Percentiles rank a stretch among this genome's conserved stretches.
phyloP scores from a whole-genome alignment of 257 asterid species.

The Solanum sparsipilum region DNA sequence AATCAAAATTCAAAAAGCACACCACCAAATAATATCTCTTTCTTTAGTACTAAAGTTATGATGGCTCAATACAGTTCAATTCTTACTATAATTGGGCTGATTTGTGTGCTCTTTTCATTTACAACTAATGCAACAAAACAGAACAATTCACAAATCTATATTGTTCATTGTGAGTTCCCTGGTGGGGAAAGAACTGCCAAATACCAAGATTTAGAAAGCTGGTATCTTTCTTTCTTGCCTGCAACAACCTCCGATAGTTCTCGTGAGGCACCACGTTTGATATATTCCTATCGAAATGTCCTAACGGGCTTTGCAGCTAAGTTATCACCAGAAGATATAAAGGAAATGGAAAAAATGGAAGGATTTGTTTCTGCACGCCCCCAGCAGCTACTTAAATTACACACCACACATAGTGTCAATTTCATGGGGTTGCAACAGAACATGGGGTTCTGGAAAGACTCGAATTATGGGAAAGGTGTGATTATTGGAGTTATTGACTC shows the following conservation, averaged over 20 bases:
- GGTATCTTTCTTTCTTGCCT: conserved; percentile 19
- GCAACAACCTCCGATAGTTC: background rate
- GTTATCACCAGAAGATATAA: background rate
- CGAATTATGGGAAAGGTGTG: conserved; percentile 18
- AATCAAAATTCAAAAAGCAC: background rate
- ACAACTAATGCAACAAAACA: background rate
- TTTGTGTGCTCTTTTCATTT: background rate
- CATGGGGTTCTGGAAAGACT: conserved; percentile 3
- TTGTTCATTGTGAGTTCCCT: conserved; percentile 16
- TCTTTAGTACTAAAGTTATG: background rate
- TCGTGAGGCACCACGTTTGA: conserved; percentile 1
- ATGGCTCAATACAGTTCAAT: background rate
- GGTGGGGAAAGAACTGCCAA: background rate
- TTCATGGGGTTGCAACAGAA: conserved; percentile 5
- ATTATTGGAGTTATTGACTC: conserved; percentile 19
- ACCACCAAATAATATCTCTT: background rate
- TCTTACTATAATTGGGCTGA: background rate
- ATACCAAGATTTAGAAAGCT: conserved; percentile 2
- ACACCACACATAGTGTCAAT: conserved; percentile 8
- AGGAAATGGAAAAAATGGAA: background rate
- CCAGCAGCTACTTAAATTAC: background rate
- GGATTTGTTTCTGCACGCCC: conserved; percentile 11
- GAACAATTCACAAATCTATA: conserved; percentile 10
- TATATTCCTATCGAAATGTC: conserved; percentile 9
- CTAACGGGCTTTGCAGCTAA: conserved; percentile 21